Evolutionary conservation across 2,329 filamentous ascomycete genomes (phyloP), one percentile per base, ranked within the genome.

Genomic region (Aspergillus latus): DNA sequence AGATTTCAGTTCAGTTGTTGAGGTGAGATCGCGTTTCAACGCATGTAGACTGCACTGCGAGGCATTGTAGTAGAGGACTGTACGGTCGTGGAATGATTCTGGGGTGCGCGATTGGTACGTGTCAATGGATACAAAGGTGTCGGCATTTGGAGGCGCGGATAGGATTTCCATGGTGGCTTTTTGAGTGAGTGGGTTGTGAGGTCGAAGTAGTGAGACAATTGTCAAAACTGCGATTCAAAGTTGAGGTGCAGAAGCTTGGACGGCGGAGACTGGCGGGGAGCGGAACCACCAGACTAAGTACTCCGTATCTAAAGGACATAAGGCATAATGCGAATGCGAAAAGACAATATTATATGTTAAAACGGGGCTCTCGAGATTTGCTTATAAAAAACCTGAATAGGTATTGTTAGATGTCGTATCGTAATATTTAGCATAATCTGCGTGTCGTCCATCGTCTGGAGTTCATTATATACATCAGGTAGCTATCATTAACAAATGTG

Each of bases 91-190:
- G 70, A 80, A 80, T 8, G 78, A 79, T 46, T 69, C 68, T 11
- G 78, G 78, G 8, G 78, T 80, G 51, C 72, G 72, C 45, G 78
- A 78, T 58, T 80, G 77, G 65, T 79, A 76, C 54, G 76, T 72
- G 9, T 72, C 69, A 43, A 80, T 68, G 13, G 76, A 70, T 37
- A 75, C 68, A 61, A 77, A 80, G 28, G 74, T 69, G 15, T 72
- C 71, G 30, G 70, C 50, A 37, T 72, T 67, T 9, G 77, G 77
- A 28, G 73, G 57, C 29, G 68, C 64, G 51, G 62, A 68, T 28
- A 79, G 68, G 43, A 71, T 56, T 66, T 80, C 77, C 77, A 80
- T 80, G 26, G 44, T 49, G 30, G 28, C 37, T 56, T 45, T 51
- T n/a, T 39, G n/a, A 36, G 8, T n/a, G n/a, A 15, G 16, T 26